These are phyloP conservation scores for Paramecium bursaria DNA, from an alignment of 73 alveolate genomes.

Conservation along the genomic window DNA sequence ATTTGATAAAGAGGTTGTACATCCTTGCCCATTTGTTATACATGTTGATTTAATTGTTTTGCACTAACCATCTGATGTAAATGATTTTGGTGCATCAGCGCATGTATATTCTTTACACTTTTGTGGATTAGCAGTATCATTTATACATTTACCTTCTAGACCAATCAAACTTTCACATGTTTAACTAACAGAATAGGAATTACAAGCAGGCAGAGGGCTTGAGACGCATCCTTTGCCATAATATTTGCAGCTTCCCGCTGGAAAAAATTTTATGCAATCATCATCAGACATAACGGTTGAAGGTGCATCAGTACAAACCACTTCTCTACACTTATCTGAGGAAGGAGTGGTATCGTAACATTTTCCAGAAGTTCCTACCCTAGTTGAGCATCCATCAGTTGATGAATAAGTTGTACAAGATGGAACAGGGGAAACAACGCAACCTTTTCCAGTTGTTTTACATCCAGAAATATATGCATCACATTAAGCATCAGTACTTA, in stretches of 20 bases:
- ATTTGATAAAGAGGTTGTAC: background rate
- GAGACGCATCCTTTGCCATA: conserved; percentile 12
- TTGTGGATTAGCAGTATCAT: conserved; percentile 6
- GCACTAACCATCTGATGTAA: conserved; percentile 8
- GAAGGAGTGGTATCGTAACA: conserved; percentile 6
- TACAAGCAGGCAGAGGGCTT: background rate
- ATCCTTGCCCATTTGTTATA: conserved; percentile 42
- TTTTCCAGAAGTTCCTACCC: conserved; percentile 19
- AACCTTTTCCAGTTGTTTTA: conserved; percentile 49
- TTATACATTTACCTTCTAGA: conserved; percentile 20
- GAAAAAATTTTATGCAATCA: too few species aligned
- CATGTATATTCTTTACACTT: conserved; percentile 16
- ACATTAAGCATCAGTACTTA: conserved; percentile 13
- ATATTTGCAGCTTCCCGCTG: too few species aligned
- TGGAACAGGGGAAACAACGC: background rate
- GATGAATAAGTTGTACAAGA: conserved; percentile 33
- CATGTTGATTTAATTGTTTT: background rate
- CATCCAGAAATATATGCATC: conserved; percentile 11
- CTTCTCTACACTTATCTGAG: background rate
- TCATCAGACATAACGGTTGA: too few species aligned
- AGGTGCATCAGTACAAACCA: background rate
- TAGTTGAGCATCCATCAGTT: conserved; percentile 27
- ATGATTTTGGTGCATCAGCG: conserved; percentile 32
- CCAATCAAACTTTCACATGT: too few species aligned
- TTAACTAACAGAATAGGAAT: background rate